These are phyloP conservation scores for Pezizomycotina sp. DNA, from an alignment of 2,329 filamentous ascomycete species.

Conservation along the genomic window DNA sequence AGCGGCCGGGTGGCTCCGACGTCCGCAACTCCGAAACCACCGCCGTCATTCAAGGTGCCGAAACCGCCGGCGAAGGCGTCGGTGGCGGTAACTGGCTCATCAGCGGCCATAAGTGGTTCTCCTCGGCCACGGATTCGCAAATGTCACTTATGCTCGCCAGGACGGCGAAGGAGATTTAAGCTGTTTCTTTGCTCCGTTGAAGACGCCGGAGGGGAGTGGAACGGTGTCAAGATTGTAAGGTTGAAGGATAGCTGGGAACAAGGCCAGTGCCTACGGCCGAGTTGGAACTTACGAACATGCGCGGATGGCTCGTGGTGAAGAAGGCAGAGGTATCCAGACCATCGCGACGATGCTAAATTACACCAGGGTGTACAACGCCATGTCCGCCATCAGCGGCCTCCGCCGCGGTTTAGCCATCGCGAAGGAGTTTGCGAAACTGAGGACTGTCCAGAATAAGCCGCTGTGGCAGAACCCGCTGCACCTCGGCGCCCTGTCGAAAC, in stretches of 20 bases:
- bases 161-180: conserved; percentile 38
- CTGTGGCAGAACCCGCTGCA: conserved; percentile 41
- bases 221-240: conserved; percentile 51
- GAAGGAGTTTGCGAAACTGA: conserved; percentile 41
- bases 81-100: conserved; percentile 43
- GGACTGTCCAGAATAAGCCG: conserved; percentile 35
- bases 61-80: conserved; percentile 21
- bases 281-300: conserved; percentile 46
- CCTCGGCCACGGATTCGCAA: conserved; percentile 47
- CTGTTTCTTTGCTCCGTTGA: conserved; percentile 49
- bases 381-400: conserved; percentile 38
- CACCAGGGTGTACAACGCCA: conserved; percentile 43
- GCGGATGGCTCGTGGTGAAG: conserved; percentile 49
- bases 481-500: conserved; percentile 41
- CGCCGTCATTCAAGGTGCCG: conserved; percentile 31
- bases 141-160: conserved; percentile 49
- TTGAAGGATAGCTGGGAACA: conserved; percentile 57
- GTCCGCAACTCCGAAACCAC: conserved; percentile 51
- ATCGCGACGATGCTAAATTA: conserved; percentile 54
- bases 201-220: conserved; percentile 37
- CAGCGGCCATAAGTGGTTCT: conserved; percentile 57
- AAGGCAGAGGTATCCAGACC: conserved; percentile 50
- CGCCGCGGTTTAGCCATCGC: conserved; percentile 42
- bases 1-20: conserved; percentile 51
- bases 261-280: conserved; percentile 55